Evolutionary conservation across 768 basidiomycete species (phyloP), one percentile per base, ranked within the genome.

Genomic region (Cystobasidium onofrii): DNA sequence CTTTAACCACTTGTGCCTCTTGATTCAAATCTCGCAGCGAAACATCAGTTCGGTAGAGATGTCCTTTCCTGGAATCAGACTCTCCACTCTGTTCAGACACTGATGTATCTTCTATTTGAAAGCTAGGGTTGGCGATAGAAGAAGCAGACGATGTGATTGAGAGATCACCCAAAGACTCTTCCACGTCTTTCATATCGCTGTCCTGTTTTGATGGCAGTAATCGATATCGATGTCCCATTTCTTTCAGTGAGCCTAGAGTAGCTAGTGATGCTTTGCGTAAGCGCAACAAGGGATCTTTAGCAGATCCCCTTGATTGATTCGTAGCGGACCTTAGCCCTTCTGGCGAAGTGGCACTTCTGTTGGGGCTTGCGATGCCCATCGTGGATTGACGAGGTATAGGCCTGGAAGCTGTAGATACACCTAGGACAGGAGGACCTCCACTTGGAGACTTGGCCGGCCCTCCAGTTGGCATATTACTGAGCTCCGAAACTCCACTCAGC

Each of bases 201-300:
- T 3, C 1, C 3, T 76, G 65, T 15, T 18, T 33, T 10, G 4
- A 29, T 18, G 36, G 50, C 12, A 17, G 89, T 1, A 93, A 80
- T 1, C 95, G 86, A 44, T 86, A 86, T 10, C 82, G 81, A 79
- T 93, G 91, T 80, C 97, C 95, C 23, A 97, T 82, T 34, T 87
- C 87, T 43, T 91, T 85, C 50, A 98, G 85, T 44, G 87, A 84
- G 4, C 88, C 85, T 34, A 98, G 86, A 0, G 96, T 90, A 74
- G 93, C 92, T 65, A 97, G 81, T 0, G 92, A 91, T 0, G 88
- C 85, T 64, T 86, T 86, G 27, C 94, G 85, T 66, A 97, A 87
- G 61, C 86, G 83, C 0, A 85, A 84, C 20, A 91, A 82, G 0
- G 89, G 87, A 78, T 91, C 88, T 7, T 84, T 81, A n/a, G n/a